A percentile compares a stretch with the other conserved stretches of the same genome.
Evolutionary conservation across 2,329 filamentous ascomycete genomes (phyloP).

Genomic region (Fusarium sp.): DNA sequence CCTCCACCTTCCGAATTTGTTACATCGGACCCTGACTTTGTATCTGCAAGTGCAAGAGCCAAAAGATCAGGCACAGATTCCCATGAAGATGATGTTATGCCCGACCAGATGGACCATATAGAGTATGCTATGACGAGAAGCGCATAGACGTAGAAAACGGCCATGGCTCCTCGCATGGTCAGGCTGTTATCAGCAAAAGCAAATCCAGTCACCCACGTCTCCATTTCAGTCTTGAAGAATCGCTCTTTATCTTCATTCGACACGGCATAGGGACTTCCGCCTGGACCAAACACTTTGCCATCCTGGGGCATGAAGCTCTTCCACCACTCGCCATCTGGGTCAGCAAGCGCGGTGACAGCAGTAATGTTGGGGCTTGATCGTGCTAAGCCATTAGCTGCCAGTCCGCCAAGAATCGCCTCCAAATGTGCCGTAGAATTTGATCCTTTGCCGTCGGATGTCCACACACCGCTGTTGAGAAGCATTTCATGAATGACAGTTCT

Average conservation of each 20-base stretch:
- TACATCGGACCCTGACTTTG: fast-evolving
- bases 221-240: conserved; percentile 25
- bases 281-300: conserved; percentile 26
- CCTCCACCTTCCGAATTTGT: fast-evolving
- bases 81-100: conserved; percentile 19
- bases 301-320: conserved; percentile 36
- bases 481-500: conserved; percentile 32
- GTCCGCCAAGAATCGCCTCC: conserved; percentile 27
- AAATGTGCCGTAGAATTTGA: conserved; percentile 21
- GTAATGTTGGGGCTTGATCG: conserved; percentile 16
- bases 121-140: conserved; percentile 6
- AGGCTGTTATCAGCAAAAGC: conserved; percentile 30
- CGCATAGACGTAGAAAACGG: conserved; percentile 16
- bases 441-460: conserved; percentile 15
- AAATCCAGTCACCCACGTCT: conserved; percentile 37
- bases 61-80: conserved; percentile 18
- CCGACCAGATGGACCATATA: conserved; percentile 11
- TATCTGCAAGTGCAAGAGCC: conserved; percentile 7
- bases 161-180: conserved; percentile 18
- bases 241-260: conserved; percentile 8
- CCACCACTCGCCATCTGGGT: conserved; percentile 33
- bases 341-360: conserved; percentile 14
- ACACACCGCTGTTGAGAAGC: conserved; percentile 32
- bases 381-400: conserved; percentile 26
- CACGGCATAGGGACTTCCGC: conserved; percentile 30